Evolutionary conservation across 192 early-diverging fungal genomes (phyloP).

Genomic region (Globomyces pollinis-pini): DNA sequence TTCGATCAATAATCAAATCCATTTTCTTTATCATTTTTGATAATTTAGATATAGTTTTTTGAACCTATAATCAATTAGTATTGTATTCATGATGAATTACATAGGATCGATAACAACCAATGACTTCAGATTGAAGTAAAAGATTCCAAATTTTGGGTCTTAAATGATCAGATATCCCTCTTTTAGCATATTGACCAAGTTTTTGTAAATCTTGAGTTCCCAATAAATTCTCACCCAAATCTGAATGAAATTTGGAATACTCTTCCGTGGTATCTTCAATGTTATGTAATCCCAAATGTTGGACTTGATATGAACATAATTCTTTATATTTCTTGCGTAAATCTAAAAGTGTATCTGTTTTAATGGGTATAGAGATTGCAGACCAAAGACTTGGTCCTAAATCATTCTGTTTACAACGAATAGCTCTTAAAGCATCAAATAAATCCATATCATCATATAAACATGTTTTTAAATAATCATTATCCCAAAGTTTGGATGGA

Average conservation of each 20-base stretch:
- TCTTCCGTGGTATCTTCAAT: slow-evolving; percentile 5
- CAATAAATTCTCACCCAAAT: slow-evolving; percentile 17
- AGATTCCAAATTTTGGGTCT: slow-evolving; percentile 38
- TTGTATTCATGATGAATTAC: no score
- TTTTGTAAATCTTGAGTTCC: background rate
- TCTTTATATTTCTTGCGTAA: background rate
- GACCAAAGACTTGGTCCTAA: no score
- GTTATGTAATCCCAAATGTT: background rate
- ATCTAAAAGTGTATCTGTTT: background rate
- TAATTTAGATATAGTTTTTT: slow-evolving; percentile 12
- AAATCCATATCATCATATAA: slow-evolving; percentile 35
- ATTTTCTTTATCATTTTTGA: slow-evolving; percentile 21
- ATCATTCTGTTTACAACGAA: no score
- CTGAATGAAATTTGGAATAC: slow-evolving; percentile 16
- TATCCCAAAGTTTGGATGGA: slow-evolving; percentile 4
- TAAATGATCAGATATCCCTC: slow-evolving; percentile 30
- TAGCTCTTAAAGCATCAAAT: slow-evolving; percentile 14
- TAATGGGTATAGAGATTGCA: background rate
- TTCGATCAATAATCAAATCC: slow-evolving; percentile 36
- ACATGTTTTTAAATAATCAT: slow-evolving; percentile 5
- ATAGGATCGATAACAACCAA: slow-evolving; percentile 10
- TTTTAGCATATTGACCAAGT: slow-evolving; percentile 24
- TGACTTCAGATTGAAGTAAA: slow-evolving; percentile 34
- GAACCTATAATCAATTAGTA: background rate
- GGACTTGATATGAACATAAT: background rate